Evolutionary conservation across 352 stramenopile species (phyloP).

Genomic region (Globisporangium emineosum): DNA sequence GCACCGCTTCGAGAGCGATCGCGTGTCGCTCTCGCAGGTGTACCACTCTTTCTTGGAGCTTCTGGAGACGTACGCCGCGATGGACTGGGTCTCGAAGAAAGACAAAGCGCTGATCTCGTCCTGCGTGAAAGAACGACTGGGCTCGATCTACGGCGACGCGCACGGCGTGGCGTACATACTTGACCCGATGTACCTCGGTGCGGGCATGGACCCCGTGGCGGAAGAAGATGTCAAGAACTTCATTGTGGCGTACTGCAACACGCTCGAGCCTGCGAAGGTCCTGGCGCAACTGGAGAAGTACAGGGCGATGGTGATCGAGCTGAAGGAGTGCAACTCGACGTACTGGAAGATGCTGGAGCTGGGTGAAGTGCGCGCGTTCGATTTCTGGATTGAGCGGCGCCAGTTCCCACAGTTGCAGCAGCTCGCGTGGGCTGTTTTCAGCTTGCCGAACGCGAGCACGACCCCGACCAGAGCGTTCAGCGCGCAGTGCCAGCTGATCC

Average conservation of each 20-base stretch:
- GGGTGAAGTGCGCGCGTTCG: constrained; percentile 38
- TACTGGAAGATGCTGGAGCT: constrained; percentile 56
- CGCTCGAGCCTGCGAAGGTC: constrained; percentile 33
- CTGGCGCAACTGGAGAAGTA: constrained; percentile 49
- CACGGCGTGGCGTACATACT: constrained; percentile 62
- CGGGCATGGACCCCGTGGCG: constrained; percentile 43
- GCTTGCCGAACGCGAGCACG: constrained; percentile 44
- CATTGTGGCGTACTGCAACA: constrained; percentile 42
- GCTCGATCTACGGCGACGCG: constrained; percentile 55
- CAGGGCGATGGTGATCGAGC: constrained; percentile 39
- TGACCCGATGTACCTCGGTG: constrained; percentile 52
- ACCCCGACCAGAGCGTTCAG: constrained; percentile 34
- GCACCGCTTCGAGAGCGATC: constrained; percentile 38
- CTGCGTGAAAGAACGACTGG: constrained; percentile 60
- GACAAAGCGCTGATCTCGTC: constrained; percentile 69
- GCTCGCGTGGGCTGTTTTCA: constrained; percentile 53
- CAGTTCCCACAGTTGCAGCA: constrained; percentile 63
- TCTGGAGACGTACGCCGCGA: constrained; percentile 40
- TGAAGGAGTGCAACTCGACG: constrained; percentile 49
- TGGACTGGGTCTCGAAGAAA: constrained; percentile 70
- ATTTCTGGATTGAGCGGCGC: constrained; percentile 59
- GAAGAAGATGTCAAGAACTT: constrained; percentile 44
- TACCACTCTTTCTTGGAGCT: constrained; percentile 49
- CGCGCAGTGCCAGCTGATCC: constrained; percentile 25
- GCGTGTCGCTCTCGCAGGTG: constrained; percentile 47